phyloP scores from a whole-genome alignment of 257 asterid genomes.

The Solanum arcanum region DNA sequence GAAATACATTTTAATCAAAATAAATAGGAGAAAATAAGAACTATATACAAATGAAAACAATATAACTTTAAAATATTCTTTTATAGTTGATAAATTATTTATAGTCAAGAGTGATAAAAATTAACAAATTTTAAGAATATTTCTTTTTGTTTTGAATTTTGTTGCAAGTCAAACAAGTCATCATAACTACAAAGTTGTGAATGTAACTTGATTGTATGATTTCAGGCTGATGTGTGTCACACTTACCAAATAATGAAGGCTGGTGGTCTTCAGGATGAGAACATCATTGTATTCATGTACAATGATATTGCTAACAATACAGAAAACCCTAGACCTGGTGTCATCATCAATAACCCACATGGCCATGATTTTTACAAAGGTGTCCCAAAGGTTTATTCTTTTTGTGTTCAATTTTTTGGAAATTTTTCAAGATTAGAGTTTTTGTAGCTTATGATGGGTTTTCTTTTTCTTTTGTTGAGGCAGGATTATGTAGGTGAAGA shows the following conservation, averaged over 20 bases:
- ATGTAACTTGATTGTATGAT: not conserved
- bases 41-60: too few relatives aligned
- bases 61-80: too few relatives aligned
- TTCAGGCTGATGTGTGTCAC: conserved; percentile 85
- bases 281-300: conserved; percentile 75
- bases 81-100: too few relatives aligned
- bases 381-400: conserved; percentile 72
- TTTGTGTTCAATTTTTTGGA: not conserved
- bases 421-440: not conserved
- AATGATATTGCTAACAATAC: conserved; percentile 69
- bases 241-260: conserved; percentile 75
- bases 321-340: conserved; percentile 85
- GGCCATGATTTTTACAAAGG: conserved; percentile 81
- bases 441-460: not conserved
- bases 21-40: too few relatives aligned
- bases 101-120: too few relatives aligned
- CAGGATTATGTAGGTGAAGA: conserved; percentile 80
- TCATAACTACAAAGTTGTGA: too few relatives aligned
- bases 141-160: too few relatives aligned
- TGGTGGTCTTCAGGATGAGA: conserved; percentile 86
- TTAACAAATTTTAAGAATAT: too few relatives aligned
- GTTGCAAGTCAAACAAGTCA: too few relatives aligned
- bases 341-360: conserved; percentile 70
- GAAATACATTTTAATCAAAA: too few relatives aligned
- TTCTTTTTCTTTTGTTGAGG: not conserved